Percentiles rank a stretch among this genome's conserved stretches.
Conservation (phyloP, 139 green algal species). For the Auxenochlorella protothecoides region DNA sequence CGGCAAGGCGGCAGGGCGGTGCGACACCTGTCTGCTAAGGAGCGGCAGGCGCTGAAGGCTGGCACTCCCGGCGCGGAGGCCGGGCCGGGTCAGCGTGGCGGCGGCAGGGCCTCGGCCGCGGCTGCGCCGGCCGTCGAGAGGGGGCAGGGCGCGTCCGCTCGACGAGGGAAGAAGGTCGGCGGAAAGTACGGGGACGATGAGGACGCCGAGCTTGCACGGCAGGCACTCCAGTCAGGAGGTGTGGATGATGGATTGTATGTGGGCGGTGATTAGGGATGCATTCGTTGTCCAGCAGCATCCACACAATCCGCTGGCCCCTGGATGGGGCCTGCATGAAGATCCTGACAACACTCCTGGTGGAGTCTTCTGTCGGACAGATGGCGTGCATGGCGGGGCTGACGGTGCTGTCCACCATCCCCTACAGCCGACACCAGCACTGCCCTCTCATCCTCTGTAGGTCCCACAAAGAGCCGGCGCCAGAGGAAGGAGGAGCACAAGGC, state of each 20-base stretch:
- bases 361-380: too few relatives aligned
- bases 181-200: conserved; percentile 90
- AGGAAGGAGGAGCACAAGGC: too few relatives aligned
- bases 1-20: conserved; percentile 7
- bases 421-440: too few relatives aligned
- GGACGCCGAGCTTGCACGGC: conserved; percentile 65
- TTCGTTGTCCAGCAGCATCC: too few relatives aligned
- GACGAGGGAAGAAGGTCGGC: conserved; percentile 45
- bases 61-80: background rate
- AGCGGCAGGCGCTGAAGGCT: conserved; percentile 51
- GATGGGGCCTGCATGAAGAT: too few relatives aligned
- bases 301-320: too few relatives aligned
- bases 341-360: too few relatives aligned
- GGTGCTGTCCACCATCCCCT: too few relatives aligned
- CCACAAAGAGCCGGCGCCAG: too few relatives aligned
- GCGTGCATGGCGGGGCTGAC: too few relatives aligned
- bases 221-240: conserved; percentile 42
- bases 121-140: background rate
- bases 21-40: conserved; percentile 55
- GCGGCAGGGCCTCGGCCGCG: background rate
- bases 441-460: too few relatives aligned
- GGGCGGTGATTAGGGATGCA: too few relatives aligned
- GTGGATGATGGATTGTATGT: background rate
- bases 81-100: conserved; percentile 3
- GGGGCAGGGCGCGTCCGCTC: background rate